Evolutionary conservation across 139 green algal genomes (phyloP).

Genomic region (Micractinium sp.): DNA sequence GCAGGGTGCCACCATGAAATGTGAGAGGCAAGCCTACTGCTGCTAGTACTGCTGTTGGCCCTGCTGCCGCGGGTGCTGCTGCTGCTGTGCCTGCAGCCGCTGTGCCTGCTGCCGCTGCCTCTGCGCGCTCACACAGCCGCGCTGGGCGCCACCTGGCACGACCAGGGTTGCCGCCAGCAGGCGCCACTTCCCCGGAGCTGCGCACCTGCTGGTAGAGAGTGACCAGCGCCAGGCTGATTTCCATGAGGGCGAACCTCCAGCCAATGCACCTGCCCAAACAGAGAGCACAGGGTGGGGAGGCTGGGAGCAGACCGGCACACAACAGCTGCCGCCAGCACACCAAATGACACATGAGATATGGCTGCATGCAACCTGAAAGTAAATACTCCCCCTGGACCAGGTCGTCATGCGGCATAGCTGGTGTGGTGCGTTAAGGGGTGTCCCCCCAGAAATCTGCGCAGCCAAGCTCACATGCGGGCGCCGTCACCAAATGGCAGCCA

Average conservation of each 20-base stretch:
- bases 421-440: too few relatives aligned
- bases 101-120: not conserved
- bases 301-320: too few relatives aligned
- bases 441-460: not conserved
- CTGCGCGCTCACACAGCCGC: not conserved
- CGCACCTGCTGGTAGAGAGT: slow-evolving; percentile 3
- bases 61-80: too few relatives aligned
- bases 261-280: not conserved
- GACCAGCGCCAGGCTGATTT: not conserved
- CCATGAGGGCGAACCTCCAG: not conserved
- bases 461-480: not conserved
- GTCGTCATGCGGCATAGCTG: not conserved
- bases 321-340: too few relatives aligned
- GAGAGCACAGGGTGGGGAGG: not conserved
- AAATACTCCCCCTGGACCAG: too few relatives aligned
- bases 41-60: not conserved
- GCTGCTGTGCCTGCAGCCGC: not conserved
- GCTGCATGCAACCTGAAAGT: too few relatives aligned
- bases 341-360: too few relatives aligned
- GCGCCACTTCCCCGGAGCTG: not conserved
- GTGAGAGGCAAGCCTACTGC: not conserved
- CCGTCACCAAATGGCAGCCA: not conserved
- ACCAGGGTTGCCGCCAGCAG: too few relatives aligned
- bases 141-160: too few relatives aligned
- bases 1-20: not conserved